Evolutionary conservation across 2,329 filamentous ascomycete species (phyloP).

Genomic region (Verticillium zaregamsianum): DNA sequence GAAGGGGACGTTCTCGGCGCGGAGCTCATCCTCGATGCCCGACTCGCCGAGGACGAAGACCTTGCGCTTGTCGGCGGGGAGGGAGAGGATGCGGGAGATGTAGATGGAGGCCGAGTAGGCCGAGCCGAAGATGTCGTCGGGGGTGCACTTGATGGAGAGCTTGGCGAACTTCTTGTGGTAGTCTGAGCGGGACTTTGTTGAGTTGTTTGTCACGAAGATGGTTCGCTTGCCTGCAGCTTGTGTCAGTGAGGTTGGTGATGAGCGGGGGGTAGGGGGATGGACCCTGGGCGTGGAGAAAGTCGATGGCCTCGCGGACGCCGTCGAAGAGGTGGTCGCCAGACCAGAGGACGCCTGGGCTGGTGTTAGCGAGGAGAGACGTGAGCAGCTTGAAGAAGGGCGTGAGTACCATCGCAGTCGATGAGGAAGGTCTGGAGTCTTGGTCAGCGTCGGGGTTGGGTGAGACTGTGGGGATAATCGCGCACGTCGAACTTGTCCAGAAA

Average conservation of each 20-base stretch:
- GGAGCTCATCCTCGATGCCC: constrained; percentile 86
- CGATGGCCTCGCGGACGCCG: constrained; percentile 78
- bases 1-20: constrained; percentile 71
- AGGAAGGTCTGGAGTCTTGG: constrained; percentile 67
- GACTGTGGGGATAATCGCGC: constrained; percentile 35
- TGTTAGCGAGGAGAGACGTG: neutral
- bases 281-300: constrained; percentile 80
- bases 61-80: constrained; percentile 77
- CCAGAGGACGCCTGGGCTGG: constrained; percentile 78
- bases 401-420: constrained; percentile 90
- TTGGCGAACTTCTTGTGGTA: constrained; percentile 87
- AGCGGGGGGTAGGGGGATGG: constrained; percentile 8
- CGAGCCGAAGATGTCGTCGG: constrained; percentile 93
- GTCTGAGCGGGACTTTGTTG: constrained; percentile 88
- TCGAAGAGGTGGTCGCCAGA: constrained; percentile 89
- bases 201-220: constrained; percentile 98
- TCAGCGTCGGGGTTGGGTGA: constrained; percentile 8
- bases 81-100: constrained; percentile 84
- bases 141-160: constrained; percentile 73
- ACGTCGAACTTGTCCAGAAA: constrained; percentile 94
- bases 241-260: neutral
- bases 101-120: constrained; percentile 95
- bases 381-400: constrained; percentile 17
- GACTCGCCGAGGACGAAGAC: constrained; percentile 91
- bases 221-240: constrained; percentile 70